A percentile compares a stretch with the other conserved stretches of the same genome.
phyloP scores from a whole-genome alignment of 192 early-diverging fungal genomes.

The Coemansia sp. region DNA sequence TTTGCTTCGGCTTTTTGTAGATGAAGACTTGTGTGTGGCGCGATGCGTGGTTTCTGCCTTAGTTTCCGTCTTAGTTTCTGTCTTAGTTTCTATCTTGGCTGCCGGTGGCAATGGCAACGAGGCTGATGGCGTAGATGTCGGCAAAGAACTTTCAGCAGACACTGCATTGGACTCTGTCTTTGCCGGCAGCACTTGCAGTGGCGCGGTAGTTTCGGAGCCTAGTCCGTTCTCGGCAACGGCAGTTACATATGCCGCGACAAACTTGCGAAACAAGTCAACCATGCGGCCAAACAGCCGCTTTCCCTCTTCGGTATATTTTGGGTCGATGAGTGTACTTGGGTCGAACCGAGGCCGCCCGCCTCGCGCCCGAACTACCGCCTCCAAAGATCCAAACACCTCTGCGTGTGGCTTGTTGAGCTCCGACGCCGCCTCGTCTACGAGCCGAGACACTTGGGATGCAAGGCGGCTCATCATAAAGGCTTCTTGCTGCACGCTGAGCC shows the following conservation, averaged over 20 bases:
- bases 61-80: not conserved
- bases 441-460: constrained; percentile 13
- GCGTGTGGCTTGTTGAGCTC: constrained; percentile 13
- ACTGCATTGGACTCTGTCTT: not conserved
- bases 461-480: constrained; percentile 5
- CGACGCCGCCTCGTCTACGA: constrained; percentile 20
- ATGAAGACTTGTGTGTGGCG: not conserved
- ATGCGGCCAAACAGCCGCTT: constrained; percentile 30
- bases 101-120: not conserved
- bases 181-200: not conserved
- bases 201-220: constrained; percentile 3
- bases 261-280: constrained; percentile 28
- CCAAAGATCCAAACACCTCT: constrained; percentile 11
- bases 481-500: constrained; percentile 2
- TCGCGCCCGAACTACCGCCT: constrained; percentile 27
- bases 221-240: constrained; percentile 17
- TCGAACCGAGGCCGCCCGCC: constrained; percentile 15
- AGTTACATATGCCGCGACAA: constrained; percentile 30
- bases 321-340: constrained; percentile 11
- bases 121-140: not conserved
- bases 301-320: constrained; percentile 20
- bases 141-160: not conserved
- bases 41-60: not conserved
- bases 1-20: constrained; percentile 11
- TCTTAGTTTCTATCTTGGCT: not conserved